Evolutionary conservation across 352 stramenopile genomes (phyloP).

Genomic region (Pythium inflatum): DNA sequence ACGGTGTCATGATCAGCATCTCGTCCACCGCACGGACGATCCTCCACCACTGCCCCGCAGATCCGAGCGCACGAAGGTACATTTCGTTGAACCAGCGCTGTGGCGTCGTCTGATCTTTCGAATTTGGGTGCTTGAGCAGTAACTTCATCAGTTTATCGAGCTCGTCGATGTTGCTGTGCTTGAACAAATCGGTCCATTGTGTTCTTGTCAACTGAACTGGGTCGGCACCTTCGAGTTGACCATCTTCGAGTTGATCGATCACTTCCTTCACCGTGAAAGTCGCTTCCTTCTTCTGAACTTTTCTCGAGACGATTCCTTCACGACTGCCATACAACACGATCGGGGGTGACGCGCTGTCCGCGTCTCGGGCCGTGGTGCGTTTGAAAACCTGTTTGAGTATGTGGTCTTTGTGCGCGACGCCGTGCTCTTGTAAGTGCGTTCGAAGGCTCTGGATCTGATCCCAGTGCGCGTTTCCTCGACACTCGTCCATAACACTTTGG

Average conservation of each 20-base stretch:
- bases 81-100: constrained; percentile 10
- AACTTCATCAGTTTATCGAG: constrained; percentile 33
- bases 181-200: constrained; percentile 30
- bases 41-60: constrained; percentile 23
- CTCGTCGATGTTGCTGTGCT: constrained; percentile 29
- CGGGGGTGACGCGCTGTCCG: neutral
- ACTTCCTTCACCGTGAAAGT: neutral
- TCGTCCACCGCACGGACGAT: constrained; percentile 13
- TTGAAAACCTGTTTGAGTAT: constrained; percentile 19
- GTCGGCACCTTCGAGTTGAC: neutral
- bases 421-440: constrained; percentile 7
- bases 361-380: neutral
- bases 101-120: neutral
- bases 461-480: constrained; percentile 47
- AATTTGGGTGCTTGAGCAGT: neutral
- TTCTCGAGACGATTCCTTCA: constrained; percentile 1
- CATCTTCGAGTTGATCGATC: neutral
- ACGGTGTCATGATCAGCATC: neutral
- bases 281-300: constrained; percentile 13
- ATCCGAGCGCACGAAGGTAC: constrained; percentile 22
- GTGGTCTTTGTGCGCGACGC: constrained; percentile 23
- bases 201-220: neutral
- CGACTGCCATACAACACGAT: neutral
- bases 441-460: constrained; percentile 26
- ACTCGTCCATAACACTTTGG: constrained; percentile 54